These are phyloP conservation scores for Penicillium nordicum DNA, from an alignment of 2,329 filamentous ascomycete species.

Conservation along the genomic window DNA sequence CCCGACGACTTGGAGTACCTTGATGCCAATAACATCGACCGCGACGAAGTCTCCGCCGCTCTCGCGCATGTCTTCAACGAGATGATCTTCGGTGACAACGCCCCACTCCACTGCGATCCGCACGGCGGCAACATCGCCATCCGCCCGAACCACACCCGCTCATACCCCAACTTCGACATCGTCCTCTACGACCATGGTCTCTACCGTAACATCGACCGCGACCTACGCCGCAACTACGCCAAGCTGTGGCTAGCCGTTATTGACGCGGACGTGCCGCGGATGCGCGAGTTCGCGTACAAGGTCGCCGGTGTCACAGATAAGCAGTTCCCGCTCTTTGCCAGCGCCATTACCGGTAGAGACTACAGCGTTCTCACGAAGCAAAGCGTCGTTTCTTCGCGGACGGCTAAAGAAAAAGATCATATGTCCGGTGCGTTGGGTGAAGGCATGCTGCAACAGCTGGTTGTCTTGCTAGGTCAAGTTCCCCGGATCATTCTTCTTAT, in stretches of 20 bases:
- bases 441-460: conserved; percentile 81
- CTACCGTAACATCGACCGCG: conserved; percentile 83
- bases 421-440: conserved; percentile 82
- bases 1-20: conserved; percentile 87
- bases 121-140: conserved; percentile 96
- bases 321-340: conserved; percentile 92
- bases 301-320: conserved; percentile 85
- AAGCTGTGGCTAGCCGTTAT: conserved; percentile 97
- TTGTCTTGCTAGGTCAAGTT: conserved; percentile 82
- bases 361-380: conserved; percentile 68
- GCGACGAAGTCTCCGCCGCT: conserved; percentile 90
- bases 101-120: conserved; percentile 92
- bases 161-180: conserved; percentile 81
- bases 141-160: conserved; percentile 64
- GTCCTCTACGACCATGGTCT: conserved; percentile 96
- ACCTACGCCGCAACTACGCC: conserved; percentile 79
- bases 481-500: conserved; percentile 91
- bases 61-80: conserved; percentile 95
- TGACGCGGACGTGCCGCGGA: conserved; percentile 76
- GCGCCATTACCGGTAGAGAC: conserved; percentile 91
- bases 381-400: conserved; percentile 57
- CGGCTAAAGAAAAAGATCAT: conserved; percentile 74
- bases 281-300: conserved; percentile 85
- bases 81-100: conserved; percentile 92
- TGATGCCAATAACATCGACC: conserved; percentile 80